Percentiles rank a stretch among this genome's conserved stretches.
Conservation (phyloP, 805 yeast genomes). For the Hanseniaspora lachancei region DNA sequence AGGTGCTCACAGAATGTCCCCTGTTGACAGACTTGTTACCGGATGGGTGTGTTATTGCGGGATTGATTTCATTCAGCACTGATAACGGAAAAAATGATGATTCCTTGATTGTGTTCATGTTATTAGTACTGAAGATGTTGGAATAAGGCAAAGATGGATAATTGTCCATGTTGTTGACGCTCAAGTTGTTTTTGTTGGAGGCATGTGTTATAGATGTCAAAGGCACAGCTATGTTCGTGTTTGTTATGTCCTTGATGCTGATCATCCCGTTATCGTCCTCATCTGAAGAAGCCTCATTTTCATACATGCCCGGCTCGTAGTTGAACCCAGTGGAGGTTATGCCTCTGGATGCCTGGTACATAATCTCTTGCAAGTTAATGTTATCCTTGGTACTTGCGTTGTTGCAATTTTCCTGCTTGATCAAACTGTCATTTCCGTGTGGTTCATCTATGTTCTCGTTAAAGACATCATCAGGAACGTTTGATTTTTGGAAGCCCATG, state of each 20-base stretch:
- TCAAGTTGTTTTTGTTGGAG: not conserved
- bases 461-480: slow-evolving; percentile 13
- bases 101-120: not conserved
- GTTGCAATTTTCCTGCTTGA: not conserved
- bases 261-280: slow-evolving; percentile 18
- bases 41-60: not conserved
- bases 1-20: not conserved
- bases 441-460: slow-evolving; percentile 15
- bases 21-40: not conserved
- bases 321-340: not conserved
- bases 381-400: slow-evolving; percentile 13
- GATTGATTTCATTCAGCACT: slow-evolving; percentile 4
- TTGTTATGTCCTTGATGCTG: slow-evolving; percentile 10
- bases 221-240: slow-evolving; percentile 1
- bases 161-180: not conserved
- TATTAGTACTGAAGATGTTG: slow-evolving; percentile 1
- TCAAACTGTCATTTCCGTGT: slow-evolving; percentile 7
- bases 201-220: slow-evolving; percentile 4
- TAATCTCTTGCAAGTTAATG: slow-evolving; percentile 10
- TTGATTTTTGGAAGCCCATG: slow-evolving; percentile 27
- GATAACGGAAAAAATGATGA: slow-evolving; percentile 1
- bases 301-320: not conserved
- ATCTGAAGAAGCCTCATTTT: slow-evolving; percentile 17
- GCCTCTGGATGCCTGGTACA: slow-evolving; percentile 2
- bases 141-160: slow-evolving; percentile 6